These are phyloP conservation scores for Coniochaeta ligniaria DNA, from an alignment of 2,329 filamentous ascomycete genomes.

Conservation along the genomic window DNA sequence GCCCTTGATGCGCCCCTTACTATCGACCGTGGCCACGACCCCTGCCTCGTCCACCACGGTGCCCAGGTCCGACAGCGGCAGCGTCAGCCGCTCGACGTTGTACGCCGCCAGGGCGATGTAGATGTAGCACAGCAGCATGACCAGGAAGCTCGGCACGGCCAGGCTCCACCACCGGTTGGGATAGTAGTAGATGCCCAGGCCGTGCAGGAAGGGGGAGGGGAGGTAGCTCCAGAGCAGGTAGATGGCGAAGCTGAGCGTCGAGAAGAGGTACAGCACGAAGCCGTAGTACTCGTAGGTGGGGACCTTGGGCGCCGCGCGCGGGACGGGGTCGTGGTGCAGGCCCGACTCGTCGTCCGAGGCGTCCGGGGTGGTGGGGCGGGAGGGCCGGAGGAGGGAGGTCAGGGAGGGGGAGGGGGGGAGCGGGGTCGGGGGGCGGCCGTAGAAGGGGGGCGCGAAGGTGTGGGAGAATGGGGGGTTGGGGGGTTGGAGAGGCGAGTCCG, in stretches of 20 bases:
- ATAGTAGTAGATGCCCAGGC: constrained; percentile 92
- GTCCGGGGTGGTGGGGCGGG: constrained; percentile 88
- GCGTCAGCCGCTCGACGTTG: constrained; percentile 82
- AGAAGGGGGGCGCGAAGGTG: constrained; percentile 77
- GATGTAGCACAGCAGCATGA: constrained; percentile 84
- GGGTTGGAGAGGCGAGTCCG: constrained; percentile 18
- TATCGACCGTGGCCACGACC: constrained; percentile 76
- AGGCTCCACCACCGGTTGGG: constrained; percentile 97
- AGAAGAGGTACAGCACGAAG: constrained; percentile 92
- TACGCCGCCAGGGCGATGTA: constrained; percentile 88
- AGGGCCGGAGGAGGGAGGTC: constrained; percentile 84
- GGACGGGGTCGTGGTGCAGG: constrained; percentile 48
- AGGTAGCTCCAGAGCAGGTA: constrained; percentile 81
- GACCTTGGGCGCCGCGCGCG: constrained; percentile 78
- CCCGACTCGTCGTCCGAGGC: constrained; percentile 80
- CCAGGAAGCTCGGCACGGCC: constrained; percentile 82
- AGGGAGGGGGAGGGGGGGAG: constrained; percentile 87
- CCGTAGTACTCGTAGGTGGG: constrained; percentile 99
- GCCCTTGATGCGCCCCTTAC: constrained; percentile 46
- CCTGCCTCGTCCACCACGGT: constrained; percentile 88
- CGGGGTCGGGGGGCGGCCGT: constrained; percentile 92
- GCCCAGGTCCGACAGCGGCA: constrained; percentile 73
- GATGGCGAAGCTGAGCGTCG: constrained; percentile 69
- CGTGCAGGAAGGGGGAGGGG: constrained; percentile 84
- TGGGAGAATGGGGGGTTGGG: constrained; percentile 40